phyloP scores from a whole-genome alignment of 148 eudicot genomes.

The Polygonum maritimum region DNA sequence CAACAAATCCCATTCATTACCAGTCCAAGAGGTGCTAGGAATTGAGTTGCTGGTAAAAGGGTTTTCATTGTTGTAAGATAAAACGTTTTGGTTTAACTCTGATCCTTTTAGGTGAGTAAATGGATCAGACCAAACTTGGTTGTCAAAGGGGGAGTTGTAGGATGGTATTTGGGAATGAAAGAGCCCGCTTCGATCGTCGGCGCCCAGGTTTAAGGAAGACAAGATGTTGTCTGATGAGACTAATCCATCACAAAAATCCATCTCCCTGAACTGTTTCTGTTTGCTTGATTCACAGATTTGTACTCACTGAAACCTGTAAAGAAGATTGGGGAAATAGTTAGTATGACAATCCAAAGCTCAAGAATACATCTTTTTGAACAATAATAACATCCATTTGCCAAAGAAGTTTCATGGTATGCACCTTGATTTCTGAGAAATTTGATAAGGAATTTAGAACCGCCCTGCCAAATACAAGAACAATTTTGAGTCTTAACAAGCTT shows the following conservation, averaged over 20 bases:
- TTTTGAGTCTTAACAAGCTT: constrained; percentile 2
- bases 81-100: background rate
- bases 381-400: background rate
- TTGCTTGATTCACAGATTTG: constrained; percentile 44
- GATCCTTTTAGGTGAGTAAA: background rate
- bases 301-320: constrained; percentile 38
- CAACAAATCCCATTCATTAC: background rate
- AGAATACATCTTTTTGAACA: background rate
- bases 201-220: constrained; percentile 29
- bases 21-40: background rate
- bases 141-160: constrained; percentile 8
- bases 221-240: constrained; percentile 20
- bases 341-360: background rate
- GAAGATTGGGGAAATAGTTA: background rate
- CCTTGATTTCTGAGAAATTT: constrained; percentile 34
- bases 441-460: constrained; percentile 37
- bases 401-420: background rate
- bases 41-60: background rate
- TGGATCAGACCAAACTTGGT: background rate
- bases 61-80: background rate
- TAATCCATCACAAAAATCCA: constrained; percentile 12
- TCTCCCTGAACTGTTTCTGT: constrained; percentile 20
- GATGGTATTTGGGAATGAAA: constrained; percentile 28
- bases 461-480: constrained; percentile 19
- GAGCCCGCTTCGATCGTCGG: constrained; percentile 16